These are phyloP conservation scores for Saksenaea vasiformis DNA, from an alignment of 371 early-diverging fungal species.

Conservation along the genomic window DNA sequence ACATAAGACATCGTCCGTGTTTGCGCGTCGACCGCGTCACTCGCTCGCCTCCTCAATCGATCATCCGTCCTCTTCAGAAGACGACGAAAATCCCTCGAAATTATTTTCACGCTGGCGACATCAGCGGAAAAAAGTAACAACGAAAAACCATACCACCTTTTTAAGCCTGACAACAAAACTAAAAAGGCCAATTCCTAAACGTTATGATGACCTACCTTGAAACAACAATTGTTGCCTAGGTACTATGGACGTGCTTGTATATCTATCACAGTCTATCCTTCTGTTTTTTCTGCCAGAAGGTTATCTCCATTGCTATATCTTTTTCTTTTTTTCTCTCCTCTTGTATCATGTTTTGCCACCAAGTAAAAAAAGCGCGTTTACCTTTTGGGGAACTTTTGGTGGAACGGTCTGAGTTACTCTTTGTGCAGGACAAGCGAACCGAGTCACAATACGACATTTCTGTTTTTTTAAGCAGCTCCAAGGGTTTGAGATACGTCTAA, in stretches of 20 bases:
- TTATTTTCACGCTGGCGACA: background rate
- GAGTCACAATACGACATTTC: background rate
- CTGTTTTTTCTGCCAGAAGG: background rate
- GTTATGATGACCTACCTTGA: background rate
- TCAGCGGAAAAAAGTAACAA: background rate
- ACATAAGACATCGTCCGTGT: background rate
- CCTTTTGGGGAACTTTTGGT: background rate
- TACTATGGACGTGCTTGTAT: background rate
- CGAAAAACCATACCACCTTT: background rate
- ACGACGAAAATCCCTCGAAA: background rate
- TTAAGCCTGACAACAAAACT: background rate
- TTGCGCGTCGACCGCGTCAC: slow-evolving; percentile 1
- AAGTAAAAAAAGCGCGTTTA: too few species aligned
- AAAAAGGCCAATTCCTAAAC: background rate
- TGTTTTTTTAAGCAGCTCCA: background rate
- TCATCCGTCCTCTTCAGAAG: background rate
- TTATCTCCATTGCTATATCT: background rate
- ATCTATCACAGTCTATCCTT: background rate
- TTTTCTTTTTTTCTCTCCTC: background rate
- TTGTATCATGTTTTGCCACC: background rate
- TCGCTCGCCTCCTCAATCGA: background rate
- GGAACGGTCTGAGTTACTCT: background rate
- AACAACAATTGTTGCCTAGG: background rate
- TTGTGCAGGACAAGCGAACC: background rate
- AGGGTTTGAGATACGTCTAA: background rate